phyloP scores from a whole-genome alignment of 305 asterid genomes.

The Withania somnifera region DNA sequence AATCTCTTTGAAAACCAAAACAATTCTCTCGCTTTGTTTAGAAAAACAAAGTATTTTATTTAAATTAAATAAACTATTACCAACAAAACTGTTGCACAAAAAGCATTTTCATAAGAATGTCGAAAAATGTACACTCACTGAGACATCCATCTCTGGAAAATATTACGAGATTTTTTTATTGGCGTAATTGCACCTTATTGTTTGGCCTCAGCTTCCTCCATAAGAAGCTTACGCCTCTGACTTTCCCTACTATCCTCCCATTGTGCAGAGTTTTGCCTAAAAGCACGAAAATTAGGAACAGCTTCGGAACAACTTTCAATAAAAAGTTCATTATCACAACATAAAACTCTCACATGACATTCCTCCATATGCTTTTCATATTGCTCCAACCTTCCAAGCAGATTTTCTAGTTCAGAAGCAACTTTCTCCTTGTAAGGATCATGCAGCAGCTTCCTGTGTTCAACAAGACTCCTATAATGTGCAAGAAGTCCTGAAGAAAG shows the following conservation, averaged over 20 bases:
- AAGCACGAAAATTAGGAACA: conserved; percentile 4
- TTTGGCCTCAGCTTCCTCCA: conserved; percentile 67
- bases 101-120: not conserved
- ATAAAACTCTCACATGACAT: conserved; percentile 50
- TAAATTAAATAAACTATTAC: not conserved
- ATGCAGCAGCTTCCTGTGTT: conserved; percentile 71
- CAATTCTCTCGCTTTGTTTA: not conserved
- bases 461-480: conserved; percentile 64
- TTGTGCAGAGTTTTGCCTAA: conserved; percentile 54
- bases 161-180: conserved; percentile 34
- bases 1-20: not conserved
- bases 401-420: conserved; percentile 63
- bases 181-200: conserved; percentile 40
- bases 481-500: conserved; percentile 59
- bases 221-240: conserved; percentile 57
- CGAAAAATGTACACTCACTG: conserved; percentile 32
- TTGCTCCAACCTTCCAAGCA: conserved; percentile 64
- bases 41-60: not conserved
- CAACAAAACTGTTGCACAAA: not conserved
- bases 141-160: conserved; percentile 62
- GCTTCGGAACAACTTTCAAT: conserved; percentile 10
- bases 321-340: conserved; percentile 2
- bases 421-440: conserved; percentile 84
- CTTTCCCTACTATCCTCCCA: conserved; percentile 78
- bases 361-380: conserved; percentile 88